A percentile compares a stretch with the other conserved stretches of the same genome.
phyloP scores from a whole-genome alignment of 177 flowering plant genomes.

The Vitis hybrid region DNA sequence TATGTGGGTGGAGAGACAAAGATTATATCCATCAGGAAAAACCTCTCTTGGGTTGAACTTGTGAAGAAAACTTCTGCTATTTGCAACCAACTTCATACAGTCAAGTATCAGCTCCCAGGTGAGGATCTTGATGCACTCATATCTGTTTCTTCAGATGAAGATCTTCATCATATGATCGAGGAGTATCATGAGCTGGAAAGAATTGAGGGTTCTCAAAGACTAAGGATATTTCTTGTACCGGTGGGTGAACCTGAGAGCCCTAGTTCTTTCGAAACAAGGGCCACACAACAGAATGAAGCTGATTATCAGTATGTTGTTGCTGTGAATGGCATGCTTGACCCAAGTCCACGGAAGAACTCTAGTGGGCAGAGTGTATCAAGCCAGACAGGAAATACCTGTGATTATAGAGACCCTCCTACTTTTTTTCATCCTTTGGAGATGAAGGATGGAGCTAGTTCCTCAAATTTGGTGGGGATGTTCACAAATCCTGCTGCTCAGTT shows the following conservation, averaged over 20 bases:
- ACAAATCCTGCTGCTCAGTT: conserved; percentile 26
- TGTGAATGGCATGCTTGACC: conserved; percentile 64
- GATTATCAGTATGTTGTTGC: conserved; percentile 71
- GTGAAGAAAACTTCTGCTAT: conserved; percentile 54
- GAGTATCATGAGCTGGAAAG: conserved; percentile 69
- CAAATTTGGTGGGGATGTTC: conserved; percentile 24
- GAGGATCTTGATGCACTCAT: conserved; percentile 91
- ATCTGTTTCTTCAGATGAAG: conserved; percentile 83
- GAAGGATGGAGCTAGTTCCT: conserved; percentile 26
- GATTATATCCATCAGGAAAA: conserved; percentile 60
- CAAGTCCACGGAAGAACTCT: conserved; percentile 44
- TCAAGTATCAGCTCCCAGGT: conserved; percentile 90
- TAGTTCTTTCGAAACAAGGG: conserved; percentile 38
- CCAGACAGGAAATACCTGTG: conserved; percentile 39
- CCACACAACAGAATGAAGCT: conserved; percentile 30
- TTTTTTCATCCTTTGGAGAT: conserved; percentile 23
- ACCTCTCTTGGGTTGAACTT: conserved; percentile 52
- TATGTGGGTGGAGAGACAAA: conserved; percentile 85
- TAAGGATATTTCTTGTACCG: conserved; percentile 67
- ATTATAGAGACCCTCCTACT: conserved; percentile 37
- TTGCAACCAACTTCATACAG: conserved; percentile 56
- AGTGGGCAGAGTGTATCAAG: conserved; percentile 43
- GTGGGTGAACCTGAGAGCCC: conserved; percentile 46
- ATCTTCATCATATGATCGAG: conserved; percentile 86
- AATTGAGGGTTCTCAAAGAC: conserved; percentile 51